These are phyloP conservation scores for Saccharum hybrid DNA, from an alignment of 202 grass and related monocot genomes.

Conservation along the genomic window DNA sequence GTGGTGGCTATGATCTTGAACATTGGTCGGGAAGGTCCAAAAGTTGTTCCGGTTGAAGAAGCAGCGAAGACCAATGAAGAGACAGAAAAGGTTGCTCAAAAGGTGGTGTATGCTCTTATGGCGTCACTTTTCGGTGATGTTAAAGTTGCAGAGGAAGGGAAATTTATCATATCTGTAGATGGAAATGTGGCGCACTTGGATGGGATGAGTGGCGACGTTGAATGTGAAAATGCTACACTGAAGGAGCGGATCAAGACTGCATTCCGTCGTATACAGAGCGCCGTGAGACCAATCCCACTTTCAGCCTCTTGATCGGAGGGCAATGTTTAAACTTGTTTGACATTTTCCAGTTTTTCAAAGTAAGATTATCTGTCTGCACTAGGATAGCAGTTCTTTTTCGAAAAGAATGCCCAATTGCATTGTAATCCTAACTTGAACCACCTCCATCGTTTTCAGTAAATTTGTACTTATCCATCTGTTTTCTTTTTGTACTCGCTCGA, in stretches of 20 bases:
- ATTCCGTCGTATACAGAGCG: slow-evolving; percentile 70
- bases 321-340: background rate
- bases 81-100: slow-evolving; percentile 65
- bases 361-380: background rate
- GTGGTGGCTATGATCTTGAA: slow-evolving; percentile 88
- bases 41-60: slow-evolving; percentile 62
- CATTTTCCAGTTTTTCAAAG: background rate
- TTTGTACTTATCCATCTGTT: background rate
- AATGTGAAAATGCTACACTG: slow-evolving; percentile 64
- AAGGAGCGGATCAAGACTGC: slow-evolving; percentile 77
- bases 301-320: slow-evolving; percentile 52
- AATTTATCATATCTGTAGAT: slow-evolving; percentile 69
- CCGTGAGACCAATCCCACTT: slow-evolving; percentile 82
- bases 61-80: slow-evolving; percentile 67
- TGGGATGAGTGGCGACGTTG: slow-evolving; percentile 70
- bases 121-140: slow-evolving; percentile 85
- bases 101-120: slow-evolving; percentile 77
- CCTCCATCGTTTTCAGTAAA: background rate
- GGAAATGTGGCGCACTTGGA: slow-evolving; percentile 67
- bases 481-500: background rate
- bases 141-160: slow-evolving; percentile 76
- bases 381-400: too few species aligned
- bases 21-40: slow-evolving; percentile 77
- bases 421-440: background rate
- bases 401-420: too few species aligned